Evolutionary conservation across 305 asterid species (phyloP).

Genomic region (Fraxinus latifolia): DNA sequence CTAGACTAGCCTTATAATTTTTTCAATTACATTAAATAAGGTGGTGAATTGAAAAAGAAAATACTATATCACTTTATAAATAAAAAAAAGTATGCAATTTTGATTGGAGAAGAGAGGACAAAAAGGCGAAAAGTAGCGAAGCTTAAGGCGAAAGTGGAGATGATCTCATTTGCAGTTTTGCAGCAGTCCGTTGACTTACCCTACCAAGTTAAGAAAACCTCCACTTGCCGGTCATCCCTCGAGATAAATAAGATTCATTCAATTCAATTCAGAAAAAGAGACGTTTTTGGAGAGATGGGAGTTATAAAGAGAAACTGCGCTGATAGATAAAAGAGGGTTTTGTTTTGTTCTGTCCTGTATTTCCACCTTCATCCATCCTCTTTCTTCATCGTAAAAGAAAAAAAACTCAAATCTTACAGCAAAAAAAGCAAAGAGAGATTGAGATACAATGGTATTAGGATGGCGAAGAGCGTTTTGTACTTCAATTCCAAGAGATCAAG

Average conservation of each 20-base stretch:
- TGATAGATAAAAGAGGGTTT: not conserved
- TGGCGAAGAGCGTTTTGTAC: constrained; percentile 94
- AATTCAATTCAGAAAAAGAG: not conserved
- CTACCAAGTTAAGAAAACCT: constrained; percentile 7
- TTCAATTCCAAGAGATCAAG: constrained; percentile 59
- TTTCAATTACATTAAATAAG: too few species aligned
- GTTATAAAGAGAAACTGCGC: not conserved
- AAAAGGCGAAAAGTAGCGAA: not conserved
- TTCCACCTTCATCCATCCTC: not conserved
- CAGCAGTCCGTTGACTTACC: constrained; percentile 48
- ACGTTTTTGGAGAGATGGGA: not conserved
- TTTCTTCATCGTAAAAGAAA: not conserved
- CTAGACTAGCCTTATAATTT: too few species aligned
- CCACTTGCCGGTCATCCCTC: constrained; percentile 41
- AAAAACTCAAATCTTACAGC: not conserved
- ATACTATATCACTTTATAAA: not conserved
- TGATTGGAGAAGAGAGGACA: not conserved
- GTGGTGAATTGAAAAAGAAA: not conserved
- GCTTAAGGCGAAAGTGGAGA: constrained; percentile 1
- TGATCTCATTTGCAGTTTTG: not conserved
- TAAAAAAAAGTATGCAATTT: not conserved
- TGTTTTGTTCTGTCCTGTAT: not conserved
- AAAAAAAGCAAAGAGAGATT: not conserved
- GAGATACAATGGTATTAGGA: constrained; percentile 57
- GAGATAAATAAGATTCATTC: not conserved